A percentile compares a stretch with the other conserved stretches of the same genome.
phyloP scores from a whole-genome alignment of 371 early-diverging fungal species.

The Chytridium lagenaria region DNA sequence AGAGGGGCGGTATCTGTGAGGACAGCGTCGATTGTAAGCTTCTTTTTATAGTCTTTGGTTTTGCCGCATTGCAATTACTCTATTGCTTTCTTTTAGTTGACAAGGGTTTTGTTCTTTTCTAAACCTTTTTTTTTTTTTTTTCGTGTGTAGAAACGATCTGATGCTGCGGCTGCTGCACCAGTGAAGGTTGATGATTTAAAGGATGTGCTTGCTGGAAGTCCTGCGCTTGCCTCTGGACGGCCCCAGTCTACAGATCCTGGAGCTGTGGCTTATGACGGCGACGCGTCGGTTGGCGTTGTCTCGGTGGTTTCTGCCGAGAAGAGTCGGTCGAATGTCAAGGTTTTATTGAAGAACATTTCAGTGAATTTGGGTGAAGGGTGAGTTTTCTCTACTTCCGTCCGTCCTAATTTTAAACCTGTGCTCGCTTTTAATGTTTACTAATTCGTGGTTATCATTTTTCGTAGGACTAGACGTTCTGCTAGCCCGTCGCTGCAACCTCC shows the following conservation, averaged over 20 bases:
- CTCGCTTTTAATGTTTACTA: neutral
- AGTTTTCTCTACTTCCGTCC: neutral
- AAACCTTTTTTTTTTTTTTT: neutral
- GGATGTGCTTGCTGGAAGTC: conserved; percentile 9
- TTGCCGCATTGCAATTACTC: too few relatives aligned
- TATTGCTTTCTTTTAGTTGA: too few relatives aligned
- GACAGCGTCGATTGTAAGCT: conserved; percentile 2
- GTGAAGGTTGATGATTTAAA: conserved; percentile 9
- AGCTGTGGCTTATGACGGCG: neutral
- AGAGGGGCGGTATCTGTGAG: neutral
- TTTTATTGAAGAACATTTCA: neutral
- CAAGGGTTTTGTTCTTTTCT: neutral
- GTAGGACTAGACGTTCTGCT: neutral
- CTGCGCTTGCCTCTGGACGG: neutral
- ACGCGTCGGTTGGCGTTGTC: neutral
- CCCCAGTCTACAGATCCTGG: neutral
- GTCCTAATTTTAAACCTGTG: too few relatives aligned
- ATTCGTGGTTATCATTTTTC: neutral
- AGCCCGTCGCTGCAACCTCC: conserved; percentile 4
- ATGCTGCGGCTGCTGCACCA: conserved; percentile 1
- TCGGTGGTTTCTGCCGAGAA: conserved; percentile 1
- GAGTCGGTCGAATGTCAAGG: conserved; percentile 7
- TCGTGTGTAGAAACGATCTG: neutral
- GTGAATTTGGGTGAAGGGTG: neutral
- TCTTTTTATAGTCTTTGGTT: too few relatives aligned